Conservation (phyloP, 805 yeast species). For the Cyberlindnera samutprakarnensis region DNA sequence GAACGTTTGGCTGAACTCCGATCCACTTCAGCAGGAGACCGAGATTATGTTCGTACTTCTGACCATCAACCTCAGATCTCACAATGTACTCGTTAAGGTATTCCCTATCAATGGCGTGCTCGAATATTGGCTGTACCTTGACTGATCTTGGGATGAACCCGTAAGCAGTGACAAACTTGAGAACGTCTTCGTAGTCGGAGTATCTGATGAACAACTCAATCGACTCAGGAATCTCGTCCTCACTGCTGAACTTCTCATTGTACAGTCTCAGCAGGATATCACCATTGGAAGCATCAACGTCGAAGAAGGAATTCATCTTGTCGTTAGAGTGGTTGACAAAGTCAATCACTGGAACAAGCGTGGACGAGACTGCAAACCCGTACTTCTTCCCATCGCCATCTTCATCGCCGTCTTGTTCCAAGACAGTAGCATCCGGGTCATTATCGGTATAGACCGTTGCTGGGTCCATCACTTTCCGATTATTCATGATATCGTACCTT, state of each 20-base stretch:
- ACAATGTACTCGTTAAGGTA: conserved; percentile 8
- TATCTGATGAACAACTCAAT: conserved; percentile 39
- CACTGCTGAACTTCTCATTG: conserved; percentile 5
- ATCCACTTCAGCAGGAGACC: conserved; percentile 28
- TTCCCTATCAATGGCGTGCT: conserved; percentile 26
- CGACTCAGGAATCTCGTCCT: conserved; percentile 1
- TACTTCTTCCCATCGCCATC: conserved; percentile 16
- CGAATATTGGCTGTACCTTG: conserved; percentile 19
- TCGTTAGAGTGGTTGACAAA: conserved; percentile 54
- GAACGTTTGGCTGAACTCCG: conserved; percentile 32
- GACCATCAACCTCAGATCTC: conserved; percentile 7
- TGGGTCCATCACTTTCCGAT: too few relatives aligned
- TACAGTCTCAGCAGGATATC: conserved; percentile 35
- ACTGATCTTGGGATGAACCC: conserved; percentile 37
- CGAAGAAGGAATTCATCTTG: conserved; percentile 48
- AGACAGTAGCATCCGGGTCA: too few relatives aligned
- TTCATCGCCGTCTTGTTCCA: conserved; percentile 4
- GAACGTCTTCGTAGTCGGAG: conserved; percentile 34
- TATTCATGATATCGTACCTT: too few relatives aligned
- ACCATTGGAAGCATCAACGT: conserved; percentile 37
- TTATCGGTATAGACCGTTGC: too few relatives aligned
- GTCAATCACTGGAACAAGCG: conserved; percentile 61
- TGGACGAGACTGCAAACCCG: conserved; percentile 40
- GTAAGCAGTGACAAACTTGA: conserved; percentile 32
- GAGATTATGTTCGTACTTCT: conserved; percentile 11